phyloP scores from a whole-genome alignment of 345 rosid genomes.

The Aurinia saxatilis region DNA sequence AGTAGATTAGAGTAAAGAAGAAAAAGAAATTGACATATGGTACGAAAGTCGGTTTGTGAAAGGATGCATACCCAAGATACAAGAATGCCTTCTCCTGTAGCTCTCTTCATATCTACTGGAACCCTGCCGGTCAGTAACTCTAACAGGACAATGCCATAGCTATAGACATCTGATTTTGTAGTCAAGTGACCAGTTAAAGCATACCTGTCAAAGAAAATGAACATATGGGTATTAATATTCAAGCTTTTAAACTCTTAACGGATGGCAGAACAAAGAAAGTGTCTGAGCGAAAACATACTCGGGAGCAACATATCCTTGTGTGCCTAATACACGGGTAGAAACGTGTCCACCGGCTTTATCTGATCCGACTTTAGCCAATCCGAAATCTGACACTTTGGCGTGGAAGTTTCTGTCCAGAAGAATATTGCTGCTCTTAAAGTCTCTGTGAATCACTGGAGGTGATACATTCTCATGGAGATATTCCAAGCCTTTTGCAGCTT shows the following conservation, averaged over 20 bases:
- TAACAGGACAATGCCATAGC: constrained; percentile 84
- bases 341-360: constrained; percentile 75
- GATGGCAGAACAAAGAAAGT: neutral
- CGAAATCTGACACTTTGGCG: constrained; percentile 77
- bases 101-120: constrained; percentile 80
- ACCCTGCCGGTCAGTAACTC: constrained; percentile 88
- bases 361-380: constrained; percentile 68
- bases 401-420: constrained; percentile 56
- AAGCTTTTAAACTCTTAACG: neutral
- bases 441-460: constrained; percentile 72
- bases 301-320: constrained; percentile 79
- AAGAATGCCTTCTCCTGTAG: constrained; percentile 78
- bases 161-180: constrained; percentile 92
- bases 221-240: neutral
- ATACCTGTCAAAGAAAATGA: constrained; percentile 39
- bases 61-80: constrained; percentile 61
- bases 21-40: neutral
- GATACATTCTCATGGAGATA: constrained; percentile 74
- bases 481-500: constrained; percentile 77
- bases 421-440: constrained; percentile 73
- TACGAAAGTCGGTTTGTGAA: neutral
- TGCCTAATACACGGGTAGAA: constrained; percentile 66
- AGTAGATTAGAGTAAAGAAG: neutral
- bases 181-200: constrained; percentile 92
- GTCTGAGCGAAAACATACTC: constrained; percentile 35